These are phyloP conservation scores for Gracilaria caudata DNA, from an alignment of 23 red algal genomes.

Conservation along the genomic window DNA sequence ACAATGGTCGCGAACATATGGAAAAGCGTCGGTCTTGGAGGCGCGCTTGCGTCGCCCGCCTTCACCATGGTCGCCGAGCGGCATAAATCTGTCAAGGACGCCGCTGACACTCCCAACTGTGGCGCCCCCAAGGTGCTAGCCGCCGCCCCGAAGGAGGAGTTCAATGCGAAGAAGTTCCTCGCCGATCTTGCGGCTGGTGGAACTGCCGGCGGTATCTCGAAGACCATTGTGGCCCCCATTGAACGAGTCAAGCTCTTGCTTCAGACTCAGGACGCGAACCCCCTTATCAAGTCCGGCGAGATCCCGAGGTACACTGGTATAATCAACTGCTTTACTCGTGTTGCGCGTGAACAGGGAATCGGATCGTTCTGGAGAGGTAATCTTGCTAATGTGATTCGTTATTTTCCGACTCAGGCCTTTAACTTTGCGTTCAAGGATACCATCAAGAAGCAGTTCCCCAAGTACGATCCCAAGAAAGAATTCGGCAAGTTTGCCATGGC, in stretches of 20 bases:
- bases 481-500: slow-evolving; percentile 91
- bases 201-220: slow-evolving; percentile 93
- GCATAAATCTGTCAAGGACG: background rate
- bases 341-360: slow-evolving; percentile 93
- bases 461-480: slow-evolving; percentile 92
- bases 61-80: slow-evolving; percentile 34
- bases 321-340: slow-evolving; percentile 89
- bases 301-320: slow-evolving; percentile 93
- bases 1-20: slow-evolving; percentile 56
- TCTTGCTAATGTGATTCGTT: slow-evolving; percentile 98
- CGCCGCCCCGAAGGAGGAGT: slow-evolving; percentile 76
- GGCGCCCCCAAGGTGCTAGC: slow-evolving; percentile 60
- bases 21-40: slow-evolving; percentile 55
- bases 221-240: slow-evolving; percentile 98
- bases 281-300: slow-evolving; percentile 88
- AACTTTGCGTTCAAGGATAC: slow-evolving; percentile 99
- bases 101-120: slow-evolving; percentile 41
- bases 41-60: slow-evolving; percentile 43
- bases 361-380: slow-evolving; percentile 98
- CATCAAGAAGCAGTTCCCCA: slow-evolving; percentile 98
- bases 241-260: slow-evolving; percentile 99
- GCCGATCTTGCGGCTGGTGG: slow-evolving; percentile 98
- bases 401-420: slow-evolving; percentile 99
- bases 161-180: slow-evolving; percentile 85
- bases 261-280: slow-evolving; percentile 95